A percentile compares a stretch with the other conserved stretches of the same genome.
Conservation (phyloP, 1,139 yeast species). For the Pichia sp. region DNA sequence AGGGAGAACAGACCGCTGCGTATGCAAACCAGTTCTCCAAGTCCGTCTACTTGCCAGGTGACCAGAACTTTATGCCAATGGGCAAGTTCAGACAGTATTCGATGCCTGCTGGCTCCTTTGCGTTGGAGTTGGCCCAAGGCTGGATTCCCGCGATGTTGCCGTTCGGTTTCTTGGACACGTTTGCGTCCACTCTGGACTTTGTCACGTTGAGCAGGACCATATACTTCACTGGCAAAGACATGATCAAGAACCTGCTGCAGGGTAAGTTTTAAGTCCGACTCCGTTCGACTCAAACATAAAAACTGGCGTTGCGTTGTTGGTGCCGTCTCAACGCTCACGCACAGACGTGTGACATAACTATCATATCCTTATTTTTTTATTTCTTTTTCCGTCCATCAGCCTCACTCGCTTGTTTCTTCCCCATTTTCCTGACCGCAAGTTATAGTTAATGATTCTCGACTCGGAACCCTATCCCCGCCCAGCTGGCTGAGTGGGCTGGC, state of each 20-base stretch:
- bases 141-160: slow-evolving; percentile 99
- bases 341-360: too few relatives aligned
- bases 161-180: slow-evolving; percentile 80
- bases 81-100: slow-evolving; percentile 79
- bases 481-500: too few relatives aligned
- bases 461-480: too few relatives aligned
- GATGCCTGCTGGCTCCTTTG: slow-evolving; percentile 79
- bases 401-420: too few relatives aligned
- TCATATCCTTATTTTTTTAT: too few relatives aligned
- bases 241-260: slow-evolving; percentile 59
- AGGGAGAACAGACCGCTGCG: slow-evolving; percentile 76
- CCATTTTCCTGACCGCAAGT: too few relatives aligned
- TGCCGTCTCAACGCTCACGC: too few relatives aligned
- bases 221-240: slow-evolving; percentile 71
- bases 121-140: slow-evolving; percentile 95
- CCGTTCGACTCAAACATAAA: too few relatives aligned
- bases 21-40: slow-evolving; percentile 55
- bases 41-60: slow-evolving; percentile 74
- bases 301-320: too few relatives aligned
- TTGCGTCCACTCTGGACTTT: slow-evolving; percentile 80
- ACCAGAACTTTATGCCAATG: slow-evolving; percentile 69
- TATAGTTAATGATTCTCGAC: too few relatives aligned
- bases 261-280: slow-evolving; percentile 25
- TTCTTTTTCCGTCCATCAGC: too few relatives aligned
- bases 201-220: slow-evolving; percentile 64